Conservation (phyloP, 768 basidiomycete species). For the Cubamyces sp. region DNA sequence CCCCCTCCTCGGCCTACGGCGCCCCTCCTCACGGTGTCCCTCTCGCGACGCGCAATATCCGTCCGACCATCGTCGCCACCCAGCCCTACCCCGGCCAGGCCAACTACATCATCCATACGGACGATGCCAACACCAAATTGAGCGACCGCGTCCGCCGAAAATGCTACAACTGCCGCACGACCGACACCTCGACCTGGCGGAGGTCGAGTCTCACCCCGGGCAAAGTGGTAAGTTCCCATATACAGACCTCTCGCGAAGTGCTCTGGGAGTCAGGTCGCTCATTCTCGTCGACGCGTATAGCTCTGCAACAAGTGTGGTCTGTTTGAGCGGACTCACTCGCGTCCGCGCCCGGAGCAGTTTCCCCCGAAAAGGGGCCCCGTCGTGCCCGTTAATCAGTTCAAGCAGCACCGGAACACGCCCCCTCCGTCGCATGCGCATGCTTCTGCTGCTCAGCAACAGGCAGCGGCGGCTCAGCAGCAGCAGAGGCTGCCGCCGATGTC, state of each 20-base stretch:
- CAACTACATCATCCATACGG: constrained; percentile 57
- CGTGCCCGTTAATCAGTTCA: constrained; percentile 50
- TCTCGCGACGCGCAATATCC: constrained; percentile 30
- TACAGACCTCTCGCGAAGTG: background rate
- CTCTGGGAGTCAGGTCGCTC: background rate
- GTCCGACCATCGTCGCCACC: constrained; percentile 31
- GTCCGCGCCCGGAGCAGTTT: constrained; percentile 79
- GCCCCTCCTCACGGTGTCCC: constrained; percentile 32
- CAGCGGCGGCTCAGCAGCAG: background rate
- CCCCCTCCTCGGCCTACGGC: constrained; percentile 25
- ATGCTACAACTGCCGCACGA: constrained; percentile 86
- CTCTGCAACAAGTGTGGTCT: constrained; percentile 72
- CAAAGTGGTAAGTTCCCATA: constrained; percentile 58
- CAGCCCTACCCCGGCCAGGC: constrained; percentile 45
- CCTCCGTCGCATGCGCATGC: constrained; percentile 45
- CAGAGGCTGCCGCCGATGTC: constrained; percentile 44
- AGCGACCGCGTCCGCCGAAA: constrained; percentile 75
- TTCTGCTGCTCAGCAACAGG: constrained; percentile 29
- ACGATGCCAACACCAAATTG: constrained; percentile 81
- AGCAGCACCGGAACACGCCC: constrained; percentile 50
- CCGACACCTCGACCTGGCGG: constrained; percentile 83
- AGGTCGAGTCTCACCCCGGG: constrained; percentile 77
- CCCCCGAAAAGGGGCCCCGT: constrained; percentile 79
- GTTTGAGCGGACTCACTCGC: constrained; percentile 80
- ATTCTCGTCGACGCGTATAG: constrained; percentile 30